A percentile compares a stretch with the other conserved stretches of the same genome.
Evolutionary conservation across 257 asterid genomes (phyloP).

Genomic region (Linaria vulgaris): DNA sequence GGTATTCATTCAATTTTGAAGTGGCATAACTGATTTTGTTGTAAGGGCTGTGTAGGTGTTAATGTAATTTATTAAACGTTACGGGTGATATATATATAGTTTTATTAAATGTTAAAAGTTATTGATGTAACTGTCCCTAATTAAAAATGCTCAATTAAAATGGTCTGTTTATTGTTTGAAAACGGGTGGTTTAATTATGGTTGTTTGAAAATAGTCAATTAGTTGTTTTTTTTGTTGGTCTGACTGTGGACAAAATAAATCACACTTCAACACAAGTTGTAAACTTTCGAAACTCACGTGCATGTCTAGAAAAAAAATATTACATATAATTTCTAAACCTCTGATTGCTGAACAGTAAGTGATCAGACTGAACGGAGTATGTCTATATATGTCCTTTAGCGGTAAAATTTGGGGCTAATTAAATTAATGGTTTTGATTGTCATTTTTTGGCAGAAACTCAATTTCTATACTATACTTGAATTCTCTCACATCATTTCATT

Average conservation of each 20-base stretch:
- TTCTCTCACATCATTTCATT: too few relatives aligned
- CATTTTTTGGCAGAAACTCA: too few relatives aligned
- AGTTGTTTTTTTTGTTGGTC: constrained; percentile 12
- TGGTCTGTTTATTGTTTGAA: neutral
- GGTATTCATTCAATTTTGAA: too few relatives aligned
- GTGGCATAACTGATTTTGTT: too few relatives aligned
- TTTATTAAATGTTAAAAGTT: too few relatives aligned
- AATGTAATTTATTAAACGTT: too few relatives aligned
- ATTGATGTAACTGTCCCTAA: too few relatives aligned
- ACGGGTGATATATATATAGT: too few relatives aligned
- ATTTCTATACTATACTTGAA: too few relatives aligned
- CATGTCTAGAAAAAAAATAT: constrained; percentile 12
- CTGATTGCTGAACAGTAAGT: neutral
- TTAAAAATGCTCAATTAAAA: neutral
- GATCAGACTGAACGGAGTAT: neutral
- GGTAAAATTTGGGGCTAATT: neutral
- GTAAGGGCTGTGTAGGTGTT: too few relatives aligned
- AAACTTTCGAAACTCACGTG: constrained; percentile 20
- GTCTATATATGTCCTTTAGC: neutral
- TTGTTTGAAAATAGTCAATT: neutral
- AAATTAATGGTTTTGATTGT: too few relatives aligned
- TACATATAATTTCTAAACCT: neutral
- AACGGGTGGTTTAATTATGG: neutral
- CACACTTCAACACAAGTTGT: constrained; percentile 8
- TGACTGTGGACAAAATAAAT: constrained; percentile 17